Evolutionary conservation across 129 eudicot species (phyloP), one percentile per base, ranked within the genome.

Genomic region (Artemisia annua): DNA sequence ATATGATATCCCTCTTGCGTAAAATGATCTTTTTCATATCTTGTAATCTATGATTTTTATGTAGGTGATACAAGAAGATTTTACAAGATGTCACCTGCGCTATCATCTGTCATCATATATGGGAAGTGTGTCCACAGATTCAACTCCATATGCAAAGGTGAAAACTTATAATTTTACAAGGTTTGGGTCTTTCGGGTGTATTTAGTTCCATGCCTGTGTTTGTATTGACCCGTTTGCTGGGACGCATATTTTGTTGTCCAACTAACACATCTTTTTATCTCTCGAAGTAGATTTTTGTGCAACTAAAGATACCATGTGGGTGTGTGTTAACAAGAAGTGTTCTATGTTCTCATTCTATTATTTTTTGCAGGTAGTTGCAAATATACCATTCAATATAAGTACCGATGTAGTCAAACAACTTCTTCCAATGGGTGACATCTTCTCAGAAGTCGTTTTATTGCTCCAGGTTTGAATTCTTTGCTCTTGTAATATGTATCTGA

Each of bases 391-490:
- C 70, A 95, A 95, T 85, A 91, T 90, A 63, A 95, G 94, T 77
- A 90, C 96, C 0, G 97, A 91, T 73, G 89, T 95, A 72, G 84
- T 95, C 48, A 95, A 88, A 80, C 94, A 81, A 63, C 99, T 95
- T 79, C 97, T 95, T 79, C 99, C 99, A 1, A 95, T 95, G 99
- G 99, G 99, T 43, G 99, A 95, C 79, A 85, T 88, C 22, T 83
- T 95, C 79, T 95, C 99, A 19, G 95, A 91, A 85, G 97, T 95
- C 48, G 90, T 95, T 78, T 91, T 95, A 57, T 83, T 95, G 76
- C 99, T 95, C 70, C 99, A 95, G 97, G 99, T 95, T 59, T 15
- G 78, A 17, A 1, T 78, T 65, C 15, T 60, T 61, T 20, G 9
- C 63, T 64, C 66, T 5, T 59, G 3, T 48, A 18, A 19, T 69